Base-by-base conservation (phyloP, 345 rosid species). In the Hibiscus syriacus region DNA sequence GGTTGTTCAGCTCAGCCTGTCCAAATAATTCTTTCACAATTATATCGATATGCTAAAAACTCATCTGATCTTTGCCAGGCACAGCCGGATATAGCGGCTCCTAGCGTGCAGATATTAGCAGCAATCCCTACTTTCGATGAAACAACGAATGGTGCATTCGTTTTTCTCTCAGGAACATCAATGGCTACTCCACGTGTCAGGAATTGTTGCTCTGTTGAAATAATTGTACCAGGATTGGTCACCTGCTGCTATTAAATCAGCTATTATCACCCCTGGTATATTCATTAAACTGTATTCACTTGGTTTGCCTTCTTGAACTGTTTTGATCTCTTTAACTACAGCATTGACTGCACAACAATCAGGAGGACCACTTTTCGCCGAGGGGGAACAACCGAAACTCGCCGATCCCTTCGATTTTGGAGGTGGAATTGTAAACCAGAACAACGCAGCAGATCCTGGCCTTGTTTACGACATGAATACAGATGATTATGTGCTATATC, bases 201-300 rank as follows among this genome's bases (percentile, higher is more conserved):
- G 68, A 45, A 64, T 64, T 64, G 68, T 64, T n/a, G 68, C 68
- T n/a, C 38, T 64, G 23, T 30, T 64, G 68, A 64, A 64, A 64
- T 64, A 36, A 25, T 63, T 63, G 26, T 14, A 63, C 14, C 67
- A 26, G 13, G 36, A 45, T 26, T 64, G 68, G 68, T 64, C 68
- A 16, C 36, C 67, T 14, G 67, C 53, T 7, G 53, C 67, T 25
- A 43, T 63, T 63, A 63, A 43, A 63, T 63, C 67, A 25, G 67
- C 67, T 14, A 25, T 63, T 63, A n/a, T 63, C 53, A 63, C 67
- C 14, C 25, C 67, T 25, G 67, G 67, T 63, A 26, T n/a, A 62
- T 41, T 8, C 14, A 14, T 62, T 41, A 60, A 34, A 19, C 38
- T 58, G 8, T 3, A 26, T 60, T 26, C 67, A 43, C 34, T n/a